Base-by-base conservation (phyloP, 805 yeast species). In the Saccharomycopsis babjevae region DNA sequence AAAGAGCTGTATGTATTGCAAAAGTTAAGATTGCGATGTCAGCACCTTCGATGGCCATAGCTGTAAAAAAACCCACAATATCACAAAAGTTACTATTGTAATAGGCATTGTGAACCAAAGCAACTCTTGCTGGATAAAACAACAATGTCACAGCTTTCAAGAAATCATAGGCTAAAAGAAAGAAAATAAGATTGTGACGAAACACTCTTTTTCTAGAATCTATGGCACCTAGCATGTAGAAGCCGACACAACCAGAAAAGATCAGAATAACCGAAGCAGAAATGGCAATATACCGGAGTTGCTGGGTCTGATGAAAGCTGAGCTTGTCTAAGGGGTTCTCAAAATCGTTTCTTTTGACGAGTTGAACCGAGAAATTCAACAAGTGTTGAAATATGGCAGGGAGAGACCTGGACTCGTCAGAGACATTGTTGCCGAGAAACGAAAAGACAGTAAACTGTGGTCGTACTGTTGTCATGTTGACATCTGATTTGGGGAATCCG, bases 21-120 rank as follows among this genome's bases (percentile, higher is more conserved):
- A 91, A 87, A 40, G 86, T 79, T 38, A 89, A 74, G 58, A 90
- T 91, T 18, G 94, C 91, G 40, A 89, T 69, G 72, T 91, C 97
- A 1, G 92, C 90, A 22, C 96, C 96, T 71, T 89, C 96, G 15
- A 88, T 86, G 25, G 89, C 79, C 46, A 84, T 77, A 2, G 92
- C 88, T 0, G 96, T 87, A 71, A 89, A 84, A 76, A 88, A 90
- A 1, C 96, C 97, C 40, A 86, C 79, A 4, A 83, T 81, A 68
- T 84, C 82, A 67, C 85, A 82, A 68, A 86, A 82, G 36, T 70
- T 71, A 46, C 75, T 72, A 65, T 76, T 76, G 59, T 76, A 78
- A 69, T 82, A 83, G 7, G 83, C 73, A 10, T 72, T 64, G 28
- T 70, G 67, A 46, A 74, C 74, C 7, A 77, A 68, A 28, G 82